Conservation (phyloP, 139 green algal species). For the Zygnema circumcarinatum region DNA sequence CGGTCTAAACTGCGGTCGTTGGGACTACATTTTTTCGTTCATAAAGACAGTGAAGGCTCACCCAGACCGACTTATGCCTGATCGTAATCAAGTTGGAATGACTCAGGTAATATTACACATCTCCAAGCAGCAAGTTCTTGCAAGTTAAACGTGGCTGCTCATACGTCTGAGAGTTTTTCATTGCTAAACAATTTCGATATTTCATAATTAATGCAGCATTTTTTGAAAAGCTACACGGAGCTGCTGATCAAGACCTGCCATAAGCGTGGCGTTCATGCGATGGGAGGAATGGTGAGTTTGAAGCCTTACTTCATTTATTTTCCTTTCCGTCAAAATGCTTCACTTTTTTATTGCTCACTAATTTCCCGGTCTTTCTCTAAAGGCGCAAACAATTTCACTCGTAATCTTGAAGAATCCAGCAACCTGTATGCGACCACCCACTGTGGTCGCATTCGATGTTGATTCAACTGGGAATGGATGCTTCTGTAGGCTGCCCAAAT, state of each 20-base stretch:
- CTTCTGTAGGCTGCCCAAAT: conserved; percentile 71
- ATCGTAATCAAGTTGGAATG: conserved; percentile 80
- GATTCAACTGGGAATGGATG: background rate
- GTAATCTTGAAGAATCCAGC: too few species aligned
- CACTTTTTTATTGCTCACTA: too few species aligned
- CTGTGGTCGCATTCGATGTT: too few species aligned
- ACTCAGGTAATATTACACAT: conserved; percentile 52
- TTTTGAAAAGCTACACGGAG: conserved; percentile 83
- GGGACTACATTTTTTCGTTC: conserved; percentile 92
- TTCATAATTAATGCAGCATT: too few species aligned
- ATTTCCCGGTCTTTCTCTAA: too few species aligned
- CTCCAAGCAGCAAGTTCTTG: too few species aligned
- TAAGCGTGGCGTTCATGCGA: conserved; percentile 83
- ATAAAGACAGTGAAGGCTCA: conserved; percentile 88
- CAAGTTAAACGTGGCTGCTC: too few species aligned
- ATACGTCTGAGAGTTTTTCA: too few species aligned
- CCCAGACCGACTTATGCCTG: conserved; percentile 77
- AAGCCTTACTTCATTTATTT: background rate
- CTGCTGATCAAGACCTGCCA: conserved; percentile 92
- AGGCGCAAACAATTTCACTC: too few species aligned
- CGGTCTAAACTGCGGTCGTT: conserved; percentile 89
- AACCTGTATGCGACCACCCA: too few species aligned
- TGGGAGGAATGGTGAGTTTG: conserved; percentile 83
- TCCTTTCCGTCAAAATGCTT: background rate
- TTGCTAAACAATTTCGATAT: too few species aligned